Evolutionary conservation across 805 yeast genomes (phyloP), one percentile per base, ranked within the genome.

Genomic region (Hanseniaspora lachancei): DNA sequence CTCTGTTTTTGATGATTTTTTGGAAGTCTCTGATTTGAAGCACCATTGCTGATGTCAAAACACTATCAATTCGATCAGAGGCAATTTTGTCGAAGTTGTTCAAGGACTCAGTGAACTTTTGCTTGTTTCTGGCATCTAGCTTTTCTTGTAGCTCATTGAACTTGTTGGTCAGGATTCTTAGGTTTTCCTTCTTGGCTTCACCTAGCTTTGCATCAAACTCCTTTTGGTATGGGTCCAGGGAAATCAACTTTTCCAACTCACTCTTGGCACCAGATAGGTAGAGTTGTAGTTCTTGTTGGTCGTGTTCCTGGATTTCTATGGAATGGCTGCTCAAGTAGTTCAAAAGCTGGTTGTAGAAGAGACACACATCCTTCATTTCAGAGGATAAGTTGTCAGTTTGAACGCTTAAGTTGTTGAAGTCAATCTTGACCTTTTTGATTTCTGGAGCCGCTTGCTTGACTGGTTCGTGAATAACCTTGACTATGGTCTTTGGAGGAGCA

Each of bases 41-140:
- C 51, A 82, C 72, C 63, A 86, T 78, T 57, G 82, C 79, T 65
- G 84, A 74, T 10, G 80, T 72, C 34, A 87, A 76, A 55, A 82
- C 81, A 69, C 87, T 89, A 58, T 81, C 81, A 20, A 89, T 89
- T 60, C 86, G 85, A 47, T 80, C 75, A 46, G 80, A 70, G 52
- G 89, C 74, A 13, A 81, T 78, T 61, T 79, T 73, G 65, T 78
- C 79, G 57, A 88, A 77, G 39, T 85, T 81, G 60, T 78, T 78
- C 54, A 89, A 73, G 68, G 89, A 96, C 18, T 73, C 69, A 21
- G 69, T 66, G 60, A 91, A 72, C 60, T 81, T 77, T 47, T 72
- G 68, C 58, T 78, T 73, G 65, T 82, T 82, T 61, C 80, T 80
- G 48, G 71, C 66, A 60, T 82, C 82, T 61, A 87, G 73, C 57